Base-by-base conservation (phyloP, 1,284 basidiomycete species). In the Cystobasidiaceae sp. region DNA sequence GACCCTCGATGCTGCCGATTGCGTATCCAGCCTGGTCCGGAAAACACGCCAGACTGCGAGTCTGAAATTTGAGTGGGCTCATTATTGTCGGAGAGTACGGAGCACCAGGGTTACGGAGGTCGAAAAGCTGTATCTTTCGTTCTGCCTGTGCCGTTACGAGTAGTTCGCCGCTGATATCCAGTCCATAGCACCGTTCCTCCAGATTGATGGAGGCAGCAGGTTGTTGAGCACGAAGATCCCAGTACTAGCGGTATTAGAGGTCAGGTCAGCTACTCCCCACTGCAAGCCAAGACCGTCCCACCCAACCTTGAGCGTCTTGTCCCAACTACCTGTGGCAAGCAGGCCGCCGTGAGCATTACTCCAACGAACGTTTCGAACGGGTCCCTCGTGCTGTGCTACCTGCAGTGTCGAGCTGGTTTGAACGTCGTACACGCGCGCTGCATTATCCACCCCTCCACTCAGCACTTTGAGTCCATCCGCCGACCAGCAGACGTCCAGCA, bases 101-200 rank as follows among this genome's bases (percentile, higher is more conserved):
- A 1, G 86, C 81, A 23, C 82, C 85, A 0, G 92, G 90, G 75
- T 87, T 91, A 50, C 83, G 83, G 68, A 94, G 81, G 76, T 96
- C 88, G 80, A 85, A 90, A 59, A 96, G 87, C 74, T 91, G 85
- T 64, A 97, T 86, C 75, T 93, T 86, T 30, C 90, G 83, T 71
- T 93, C 92, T 13, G 93, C 94, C 7, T 90, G 94, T 17, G 89
- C 96, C 34, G 93, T 89, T 30, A 96, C 92, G 79, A 94, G 84
- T 17, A 92, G 81, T 0, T 89, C 89, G 74, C 87, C 90, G 66
- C 84, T 83, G 17, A 88, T 85, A 73, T 94, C 90, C 80, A 91
- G 85, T 13, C 84, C 85, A 73, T 97, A 97, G 74, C 90, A 91
- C 67, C 93, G 83, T 71, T 97, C 93, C 0, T 90, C 88, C 17